Evolutionary conservation across 2,329 filamentous ascomycete genomes (phyloP).

Genomic region (Bipolaris sorokiniana): DNA sequence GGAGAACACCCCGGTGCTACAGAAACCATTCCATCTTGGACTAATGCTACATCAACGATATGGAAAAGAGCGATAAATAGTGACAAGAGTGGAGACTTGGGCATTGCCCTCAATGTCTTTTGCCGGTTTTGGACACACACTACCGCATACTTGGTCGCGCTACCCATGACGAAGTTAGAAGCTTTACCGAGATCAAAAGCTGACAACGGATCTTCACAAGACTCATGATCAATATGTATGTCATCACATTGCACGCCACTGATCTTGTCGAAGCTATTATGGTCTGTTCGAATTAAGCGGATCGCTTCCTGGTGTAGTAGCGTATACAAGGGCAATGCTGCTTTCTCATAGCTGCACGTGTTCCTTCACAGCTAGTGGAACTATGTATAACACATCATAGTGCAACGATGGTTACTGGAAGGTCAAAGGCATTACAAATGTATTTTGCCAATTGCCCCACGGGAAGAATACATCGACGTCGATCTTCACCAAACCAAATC

Average conservation of each 20-base stretch:
- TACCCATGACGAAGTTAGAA: not conserved
- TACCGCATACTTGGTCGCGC: not conserved
- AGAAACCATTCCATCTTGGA: not conserved
- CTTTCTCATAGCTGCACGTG: not conserved
- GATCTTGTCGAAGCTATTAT: not conserved
- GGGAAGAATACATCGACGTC: not conserved
- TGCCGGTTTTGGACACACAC: not conserved
- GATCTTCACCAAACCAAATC: constrained; percentile 2
- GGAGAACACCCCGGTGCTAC: not conserved
- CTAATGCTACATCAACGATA: not conserved
- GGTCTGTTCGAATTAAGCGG: no score
- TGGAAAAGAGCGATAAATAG: no score
- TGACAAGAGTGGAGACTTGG: not conserved
- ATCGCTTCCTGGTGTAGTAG: not conserved
- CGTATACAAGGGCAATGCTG: not conserved
- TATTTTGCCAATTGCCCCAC: not conserved
- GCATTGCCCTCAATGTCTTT: not conserved
- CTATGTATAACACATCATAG: no score
- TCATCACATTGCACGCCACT: not conserved
- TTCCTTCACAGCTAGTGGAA: no score
- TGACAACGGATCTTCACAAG: not conserved
- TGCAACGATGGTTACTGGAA: not conserved
- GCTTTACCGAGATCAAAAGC: not conserved
- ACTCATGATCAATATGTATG: not conserved
- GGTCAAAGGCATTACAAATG: not conserved